Evolutionary conservation across 2,329 filamentous ascomycete species (phyloP).

Genomic region (Metarhizium robertsii): DNA sequence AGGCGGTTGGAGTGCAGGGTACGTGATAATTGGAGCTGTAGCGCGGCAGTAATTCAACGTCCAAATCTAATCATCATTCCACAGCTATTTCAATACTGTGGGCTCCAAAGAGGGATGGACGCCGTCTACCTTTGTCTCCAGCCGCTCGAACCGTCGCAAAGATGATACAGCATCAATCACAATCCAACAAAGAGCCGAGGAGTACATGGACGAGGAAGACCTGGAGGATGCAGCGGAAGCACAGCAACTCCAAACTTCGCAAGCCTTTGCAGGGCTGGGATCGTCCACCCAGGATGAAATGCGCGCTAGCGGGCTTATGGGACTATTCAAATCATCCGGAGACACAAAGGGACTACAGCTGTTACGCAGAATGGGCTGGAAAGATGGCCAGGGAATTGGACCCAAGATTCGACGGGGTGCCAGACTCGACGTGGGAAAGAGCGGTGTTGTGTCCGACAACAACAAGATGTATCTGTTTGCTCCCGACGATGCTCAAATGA

Average conservation of each 20-base stretch:
- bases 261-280: conserved; percentile 69
- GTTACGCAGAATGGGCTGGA: conserved; percentile 91
- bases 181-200: conserved; percentile 61
- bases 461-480: conserved; percentile 65
- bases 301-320: conserved; percentile 49
- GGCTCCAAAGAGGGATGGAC: conserved; percentile 98
- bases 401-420: conserved; percentile 73
- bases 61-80: neutral
- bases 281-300: conserved; percentile 46
- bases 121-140: conserved; percentile 85
- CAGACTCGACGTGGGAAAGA: conserved; percentile 43
- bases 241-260: conserved; percentile 61
- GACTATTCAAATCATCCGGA: conserved; percentile 61
- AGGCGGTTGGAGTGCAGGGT: conserved; percentile 94
- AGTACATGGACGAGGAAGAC: conserved; percentile 98
- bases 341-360: conserved; percentile 84
- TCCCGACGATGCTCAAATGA: conserved; percentile 67
- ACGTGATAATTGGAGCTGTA: conserved; percentile 25
- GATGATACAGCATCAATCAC: conserved; percentile 38
- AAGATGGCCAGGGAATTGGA: conserved; percentile 84
- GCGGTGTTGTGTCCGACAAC: conserved; percentile 23
- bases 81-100: conserved; percentile 92
- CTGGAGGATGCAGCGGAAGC: conserved; percentile 76
- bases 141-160: conserved; percentile 67
- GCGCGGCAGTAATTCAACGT: neutral